These are phyloP conservation scores for Cordyceps tenuipes DNA, from an alignment of 2,329 filamentous ascomycete genomes.

Conservation along the genomic window DNA sequence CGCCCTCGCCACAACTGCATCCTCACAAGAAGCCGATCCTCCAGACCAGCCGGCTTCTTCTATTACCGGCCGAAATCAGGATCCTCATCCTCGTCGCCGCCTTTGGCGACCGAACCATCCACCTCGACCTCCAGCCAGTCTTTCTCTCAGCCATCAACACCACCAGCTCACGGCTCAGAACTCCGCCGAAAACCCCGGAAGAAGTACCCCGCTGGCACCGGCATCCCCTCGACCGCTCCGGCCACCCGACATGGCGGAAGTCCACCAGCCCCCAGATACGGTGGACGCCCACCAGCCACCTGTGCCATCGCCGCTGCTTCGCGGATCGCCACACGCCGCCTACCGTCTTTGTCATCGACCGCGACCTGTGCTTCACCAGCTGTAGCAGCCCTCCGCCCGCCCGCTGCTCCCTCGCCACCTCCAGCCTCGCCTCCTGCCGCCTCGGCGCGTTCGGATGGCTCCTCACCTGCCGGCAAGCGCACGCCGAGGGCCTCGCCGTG, in stretches of 20 bases:
- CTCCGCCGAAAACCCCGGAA: not conserved
- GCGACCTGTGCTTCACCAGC: slow-evolving; percentile 2
- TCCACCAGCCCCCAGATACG: not conserved
- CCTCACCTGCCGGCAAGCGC: slow-evolving; percentile 3
- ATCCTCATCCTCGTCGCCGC: slow-evolving; percentile 2
- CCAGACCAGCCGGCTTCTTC: not conserved
- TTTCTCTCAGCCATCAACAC: not conserved
- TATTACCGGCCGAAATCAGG: not conserved
- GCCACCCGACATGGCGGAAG: not conserved
- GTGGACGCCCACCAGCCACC: not conserved
- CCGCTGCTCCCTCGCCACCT: not conserved
- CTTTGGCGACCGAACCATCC: slow-evolving; percentile 7
- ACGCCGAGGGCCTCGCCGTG: slow-evolving; percentile 7
- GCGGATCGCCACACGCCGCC: not conserved
- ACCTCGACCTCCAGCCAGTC: slow-evolving; percentile 1
- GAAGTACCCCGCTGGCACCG: not conserved
- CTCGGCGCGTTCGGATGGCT: slow-evolving; percentile 7
- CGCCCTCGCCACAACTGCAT: not conserved
- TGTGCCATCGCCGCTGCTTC: slow-evolving; percentile 5
- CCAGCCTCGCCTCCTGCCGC: not conserved
- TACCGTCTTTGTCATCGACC: slow-evolving; percentile 5
- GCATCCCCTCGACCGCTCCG: not conserved
- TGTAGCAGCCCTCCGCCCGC: not conserved
- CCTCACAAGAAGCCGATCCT: not conserved
- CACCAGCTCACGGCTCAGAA: not conserved